phyloP scores from a whole-genome alignment of 106 monocot species.

The Acorus gramineus region DNA sequence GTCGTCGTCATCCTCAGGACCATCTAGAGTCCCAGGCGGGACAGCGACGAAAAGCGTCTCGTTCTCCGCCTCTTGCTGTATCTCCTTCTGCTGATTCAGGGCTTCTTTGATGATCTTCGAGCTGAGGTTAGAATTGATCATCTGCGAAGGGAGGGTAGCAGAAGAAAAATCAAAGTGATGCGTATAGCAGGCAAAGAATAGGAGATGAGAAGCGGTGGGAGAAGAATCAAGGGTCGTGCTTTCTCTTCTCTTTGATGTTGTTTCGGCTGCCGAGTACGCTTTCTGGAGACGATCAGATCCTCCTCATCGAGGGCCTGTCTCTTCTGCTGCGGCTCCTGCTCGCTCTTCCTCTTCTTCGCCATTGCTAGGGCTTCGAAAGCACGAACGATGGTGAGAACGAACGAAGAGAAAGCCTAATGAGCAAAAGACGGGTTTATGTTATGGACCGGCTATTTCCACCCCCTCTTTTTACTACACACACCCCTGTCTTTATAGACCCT shows the following conservation, averaged over 20 bases:
- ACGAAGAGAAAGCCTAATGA: no score
- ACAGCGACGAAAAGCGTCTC: neutral
- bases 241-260: constrained; percentile 48
- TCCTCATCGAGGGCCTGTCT: constrained; percentile 36
- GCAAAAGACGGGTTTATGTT: no score
- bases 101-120: neutral
- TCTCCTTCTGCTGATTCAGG: neutral
- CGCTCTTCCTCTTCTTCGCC: constrained; percentile 59
- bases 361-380: no score
- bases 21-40: no score
- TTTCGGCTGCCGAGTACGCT: constrained; percentile 41
- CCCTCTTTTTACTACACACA: no score
- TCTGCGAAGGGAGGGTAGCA: neutral
- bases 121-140: neutral
- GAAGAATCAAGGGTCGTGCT: constrained; percentile 4
- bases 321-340: constrained; percentile 11
- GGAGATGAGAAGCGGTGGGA: no score
- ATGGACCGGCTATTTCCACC: no score
- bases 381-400: no score
- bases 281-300: constrained; percentile 32
- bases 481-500: no score
- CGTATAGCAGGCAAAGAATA: no score
- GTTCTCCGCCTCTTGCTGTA: neutral
- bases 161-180: neutral
- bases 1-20: constrained; percentile 12